Evolutionary conservation across 2,329 filamentous ascomycete genomes (phyloP).

Genomic region (Aspergillus latus): DNA sequence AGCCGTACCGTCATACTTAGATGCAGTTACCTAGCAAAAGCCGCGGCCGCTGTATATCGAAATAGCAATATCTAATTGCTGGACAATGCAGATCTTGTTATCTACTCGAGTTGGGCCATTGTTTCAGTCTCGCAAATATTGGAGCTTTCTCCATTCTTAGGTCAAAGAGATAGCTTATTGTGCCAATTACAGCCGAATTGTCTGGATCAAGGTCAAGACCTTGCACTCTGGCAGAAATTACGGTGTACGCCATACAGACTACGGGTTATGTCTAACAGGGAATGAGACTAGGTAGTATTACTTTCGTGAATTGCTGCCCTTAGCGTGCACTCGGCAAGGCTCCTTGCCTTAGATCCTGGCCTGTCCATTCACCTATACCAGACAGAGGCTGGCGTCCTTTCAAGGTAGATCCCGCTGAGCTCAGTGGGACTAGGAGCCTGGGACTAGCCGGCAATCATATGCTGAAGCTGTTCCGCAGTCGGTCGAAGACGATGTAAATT

Average conservation of each 20-base stretch:
- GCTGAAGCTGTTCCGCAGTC: not conserved
- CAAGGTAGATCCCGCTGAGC: not conserved
- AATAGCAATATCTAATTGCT: not conserved
- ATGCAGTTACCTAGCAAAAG: too few species aligned
- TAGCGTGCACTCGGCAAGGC: too few species aligned
- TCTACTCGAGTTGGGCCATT: not conserved
- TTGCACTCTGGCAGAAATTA: not conserved
- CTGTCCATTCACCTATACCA: not conserved
- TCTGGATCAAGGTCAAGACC: too few species aligned
- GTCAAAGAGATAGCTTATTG: not conserved
- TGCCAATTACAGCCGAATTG: not conserved
- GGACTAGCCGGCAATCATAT: not conserved
- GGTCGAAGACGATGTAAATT: not conserved
- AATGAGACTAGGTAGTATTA: too few species aligned
- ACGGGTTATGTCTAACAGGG: too few species aligned
- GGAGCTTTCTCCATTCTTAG: not conserved
- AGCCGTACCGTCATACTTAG: too few species aligned
- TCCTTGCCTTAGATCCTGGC: too few species aligned
- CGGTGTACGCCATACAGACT: too few species aligned
- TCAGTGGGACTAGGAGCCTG: not conserved
- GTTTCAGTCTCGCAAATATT: not conserved
- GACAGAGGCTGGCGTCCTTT: not conserved
- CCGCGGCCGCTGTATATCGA: too few species aligned
- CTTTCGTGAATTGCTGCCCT: too few species aligned
- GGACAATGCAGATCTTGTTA: not conserved